Base-by-base conservation (phyloP, 345 rosid species). In the Moricandia arvensis region DNA sequence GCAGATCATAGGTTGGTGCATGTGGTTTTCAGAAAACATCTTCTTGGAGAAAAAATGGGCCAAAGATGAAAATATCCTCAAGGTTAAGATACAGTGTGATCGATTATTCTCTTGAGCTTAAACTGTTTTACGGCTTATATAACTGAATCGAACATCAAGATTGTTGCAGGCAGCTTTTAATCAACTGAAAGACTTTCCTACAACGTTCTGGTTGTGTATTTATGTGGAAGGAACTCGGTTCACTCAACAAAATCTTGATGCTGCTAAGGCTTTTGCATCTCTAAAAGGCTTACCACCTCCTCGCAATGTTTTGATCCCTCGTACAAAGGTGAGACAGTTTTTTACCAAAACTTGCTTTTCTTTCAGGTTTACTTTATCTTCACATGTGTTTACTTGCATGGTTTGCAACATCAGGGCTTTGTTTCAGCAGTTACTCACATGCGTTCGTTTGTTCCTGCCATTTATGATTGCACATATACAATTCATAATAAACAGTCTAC, bases 1-100 rank as follows among this genome's bases (percentile, higher is more conserved):
- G 70, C 81, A 88, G 93, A 80, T 88, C 59, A 69, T 88, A 54
- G 93, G 93, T n/a, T 86, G 90, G 93, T 81, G 89, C 7, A 84
- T 82, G 85, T 88, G 93, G 90, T 86, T 86, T 80, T 86, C 86
- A n/a, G 90, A 79, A 60, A 86, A 78, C 72, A 64, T 86, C 6
- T 77, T 88, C 12, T 79, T 86, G 69, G 90, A 85, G 30, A 78
- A 86, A 75, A 88, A 41, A 66, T 88, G 93, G 93, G 62, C 58
- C 5, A 84, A 81, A 54, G 93, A 88, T 80, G 84, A 85, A 73
- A 71, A 33, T 8, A 85, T 58, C 11, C 79, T 88, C 82, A 74
- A 81, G 88, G 92, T 88, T 67, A 55, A 54, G 21, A 54, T 9
- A 12, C 9, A 1, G 16, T 31, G n/a, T n/a, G 11, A 31, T 15